These are phyloP conservation scores for Leishmania martiniquensis DNA, from an alignment of 208 protist species.

Conservation along the genomic window DNA sequence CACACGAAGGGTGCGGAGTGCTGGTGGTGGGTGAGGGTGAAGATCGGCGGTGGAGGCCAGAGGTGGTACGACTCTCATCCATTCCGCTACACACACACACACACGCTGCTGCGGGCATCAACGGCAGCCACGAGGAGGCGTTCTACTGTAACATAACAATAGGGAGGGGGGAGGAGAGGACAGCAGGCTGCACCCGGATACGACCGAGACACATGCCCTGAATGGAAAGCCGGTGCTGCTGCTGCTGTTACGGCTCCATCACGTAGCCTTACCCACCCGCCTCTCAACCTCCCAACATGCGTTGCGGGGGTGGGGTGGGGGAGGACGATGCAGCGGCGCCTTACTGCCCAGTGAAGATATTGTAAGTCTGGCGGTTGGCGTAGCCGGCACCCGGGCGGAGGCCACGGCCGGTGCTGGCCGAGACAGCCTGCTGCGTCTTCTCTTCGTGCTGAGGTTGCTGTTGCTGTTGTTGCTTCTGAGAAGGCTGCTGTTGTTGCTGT, in stretches of 20 bases:
- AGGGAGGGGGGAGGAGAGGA: neutral
- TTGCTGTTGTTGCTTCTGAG: conserved; percentile 16
- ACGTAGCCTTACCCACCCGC: neutral
- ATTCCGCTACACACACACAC: neutral
- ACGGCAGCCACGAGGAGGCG: neutral
- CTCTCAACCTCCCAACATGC: neutral
- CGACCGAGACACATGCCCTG: neutral
- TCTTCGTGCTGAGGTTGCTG: too few relatives aligned
- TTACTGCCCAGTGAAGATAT: conserved; percentile 86
- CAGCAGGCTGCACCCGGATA: neutral
- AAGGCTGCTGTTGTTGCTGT: conserved; percentile 25
- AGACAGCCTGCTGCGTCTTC: conserved; percentile 23
- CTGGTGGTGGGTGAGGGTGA: neutral
- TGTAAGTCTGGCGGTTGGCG: conserved; percentile 87
- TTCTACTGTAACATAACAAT: neutral
- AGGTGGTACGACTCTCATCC: neutral
- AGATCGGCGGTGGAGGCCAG: neutral
- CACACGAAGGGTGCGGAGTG: neutral
- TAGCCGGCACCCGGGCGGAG: conserved; percentile 74
- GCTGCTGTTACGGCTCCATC: neutral
- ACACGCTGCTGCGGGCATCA: neutral
- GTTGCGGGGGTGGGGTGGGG: neutral
- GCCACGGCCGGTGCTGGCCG: conserved; percentile 50
- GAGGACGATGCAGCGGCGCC: neutral
- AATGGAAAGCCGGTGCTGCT: neutral